These are phyloP conservation scores for Geosiphon pyriformis DNA, from an alignment of 192 early-diverging fungal genomes.

Conservation along the genomic window DNA sequence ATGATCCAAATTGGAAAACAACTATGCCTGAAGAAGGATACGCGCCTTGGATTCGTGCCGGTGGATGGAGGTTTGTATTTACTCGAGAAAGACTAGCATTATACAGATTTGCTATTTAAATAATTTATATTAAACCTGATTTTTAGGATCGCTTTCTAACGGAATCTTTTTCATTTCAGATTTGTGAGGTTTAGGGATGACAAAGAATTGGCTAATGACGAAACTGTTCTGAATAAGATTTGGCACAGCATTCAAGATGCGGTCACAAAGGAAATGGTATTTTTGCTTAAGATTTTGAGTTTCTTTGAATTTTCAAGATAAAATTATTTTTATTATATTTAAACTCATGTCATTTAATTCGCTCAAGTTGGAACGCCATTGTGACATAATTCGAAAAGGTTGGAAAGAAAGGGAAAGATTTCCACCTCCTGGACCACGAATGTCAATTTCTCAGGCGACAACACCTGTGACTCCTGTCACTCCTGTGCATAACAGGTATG, in stretches of 20 bases:
- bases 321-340: neutral
- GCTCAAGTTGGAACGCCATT: neutral
- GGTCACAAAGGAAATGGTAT: slow-evolving; percentile 39
- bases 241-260: slow-evolving; percentile 42
- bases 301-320: neutral
- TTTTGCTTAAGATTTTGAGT: neutral
- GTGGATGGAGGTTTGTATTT: slow-evolving; percentile 39
- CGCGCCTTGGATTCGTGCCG: slow-evolving; percentile 31
- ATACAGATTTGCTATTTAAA: no score
- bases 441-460: neutral
- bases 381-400: neutral
- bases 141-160: no score
- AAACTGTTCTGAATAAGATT: slow-evolving; percentile 37
- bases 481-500: no score
- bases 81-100: no score
- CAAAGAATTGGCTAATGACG: slow-evolving; percentile 49
- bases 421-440: neutral
- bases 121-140: no score
- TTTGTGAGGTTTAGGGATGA: slow-evolving; percentile 52
- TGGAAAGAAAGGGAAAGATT: slow-evolving; percentile 2
- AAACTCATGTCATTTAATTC: neutral
- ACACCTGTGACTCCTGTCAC: neutral
- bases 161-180: no score
- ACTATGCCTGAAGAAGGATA: slow-evolving; percentile 37
- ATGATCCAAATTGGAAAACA: slow-evolving; percentile 35